phyloP scores from a whole-genome alignment of 371 early-diverging fungal species.

The Furculomyces boomerangus region DNA sequence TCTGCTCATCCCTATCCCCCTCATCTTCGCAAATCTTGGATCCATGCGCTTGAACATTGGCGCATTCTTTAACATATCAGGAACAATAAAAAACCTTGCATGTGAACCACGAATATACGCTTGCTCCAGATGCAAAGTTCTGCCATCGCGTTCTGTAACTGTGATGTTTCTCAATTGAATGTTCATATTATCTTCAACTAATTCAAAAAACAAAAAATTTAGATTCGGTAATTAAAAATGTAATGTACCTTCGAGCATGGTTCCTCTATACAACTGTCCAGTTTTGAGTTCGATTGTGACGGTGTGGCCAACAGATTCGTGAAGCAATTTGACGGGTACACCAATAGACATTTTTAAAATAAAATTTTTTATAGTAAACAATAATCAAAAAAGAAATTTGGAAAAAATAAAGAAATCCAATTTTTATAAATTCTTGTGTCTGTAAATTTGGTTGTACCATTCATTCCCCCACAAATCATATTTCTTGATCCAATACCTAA shows the following conservation, averaged over 20 bases:
- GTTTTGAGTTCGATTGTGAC: slow-evolving; percentile 89
- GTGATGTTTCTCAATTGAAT: slow-evolving; percentile 84
- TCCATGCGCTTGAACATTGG: slow-evolving; percentile 69
- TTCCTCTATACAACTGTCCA: slow-evolving; percentile 85
- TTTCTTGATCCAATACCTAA: no score
- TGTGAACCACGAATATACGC: slow-evolving; percentile 93
- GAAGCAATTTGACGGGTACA: slow-evolving; percentile 87
- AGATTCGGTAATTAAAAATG: neutral
- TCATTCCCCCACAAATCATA: no score
- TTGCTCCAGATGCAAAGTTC: slow-evolving; percentile 79
- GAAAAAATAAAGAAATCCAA: no score
- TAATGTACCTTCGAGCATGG: slow-evolving; percentile 61
- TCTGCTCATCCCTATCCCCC: slow-evolving; percentile 27
- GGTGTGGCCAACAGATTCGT: slow-evolving; percentile 93
- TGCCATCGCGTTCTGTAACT: slow-evolving; percentile 80
- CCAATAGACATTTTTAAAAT: slow-evolving; percentile 79
- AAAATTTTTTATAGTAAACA: no score
- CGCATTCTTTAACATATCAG: slow-evolving; percentile 96
- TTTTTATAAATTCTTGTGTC: no score
- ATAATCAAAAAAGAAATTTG: no score
- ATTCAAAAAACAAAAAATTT: neutral
- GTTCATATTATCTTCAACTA: slow-evolving; percentile 98
- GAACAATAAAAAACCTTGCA: slow-evolving; percentile 89
- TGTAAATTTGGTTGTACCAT: no score
- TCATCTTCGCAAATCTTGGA: slow-evolving; percentile 18